Base-by-base conservation (phyloP, 2,329 filamentous ascomycete species). In the Ceratocystis variospora region DNA sequence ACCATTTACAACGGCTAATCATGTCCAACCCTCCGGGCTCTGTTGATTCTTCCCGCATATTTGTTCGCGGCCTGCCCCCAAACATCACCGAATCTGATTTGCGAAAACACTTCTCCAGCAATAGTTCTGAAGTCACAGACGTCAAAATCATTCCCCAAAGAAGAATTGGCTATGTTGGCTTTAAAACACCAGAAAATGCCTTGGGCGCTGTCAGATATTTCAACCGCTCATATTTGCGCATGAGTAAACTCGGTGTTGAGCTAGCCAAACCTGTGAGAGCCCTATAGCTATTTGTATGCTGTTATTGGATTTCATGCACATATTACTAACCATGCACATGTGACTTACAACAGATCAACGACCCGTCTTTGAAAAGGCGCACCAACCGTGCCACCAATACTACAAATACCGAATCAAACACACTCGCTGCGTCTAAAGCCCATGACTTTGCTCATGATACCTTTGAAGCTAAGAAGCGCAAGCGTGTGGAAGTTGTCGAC, bases 81-180 rank as follows among this genome's bases (percentile, higher is more conserved):
- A 89, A 84, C 66, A 87, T 96, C 72, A 87, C 86, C 12, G 90
- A 95, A 76, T 85, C 87, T 64, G 89, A 95, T 70, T 88, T 97
- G 74, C 86, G 85, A 74, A 91, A 89, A 74, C 92, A 97, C 77
- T 99, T 99, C 76, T 84, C 88, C 68, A 82, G 78, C 50, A 78
- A 84, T 71, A 87, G 87, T 69, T 84, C 84, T 69, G 80, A 88
- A 69, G 84, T 96, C 73, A 97, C 93, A 64, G 94, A 99, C 77
- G 84, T 91, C 72, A 96, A 96, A 81, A 83, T 96, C 74, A 89
- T 97, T 73, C 84, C 90, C 5, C 86, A 91, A 73, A 85, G 94
- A 72, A 85, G 92, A 71, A 96, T 99, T 76, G 94, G 92, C 71
- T 99, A 96, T 81, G 85, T 99, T 68, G 94, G 94, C 69, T 97